These are phyloP conservation scores for Talaromyces islandicus DNA, from an alignment of 2,329 filamentous ascomycete genomes.

Conservation along the genomic window DNA sequence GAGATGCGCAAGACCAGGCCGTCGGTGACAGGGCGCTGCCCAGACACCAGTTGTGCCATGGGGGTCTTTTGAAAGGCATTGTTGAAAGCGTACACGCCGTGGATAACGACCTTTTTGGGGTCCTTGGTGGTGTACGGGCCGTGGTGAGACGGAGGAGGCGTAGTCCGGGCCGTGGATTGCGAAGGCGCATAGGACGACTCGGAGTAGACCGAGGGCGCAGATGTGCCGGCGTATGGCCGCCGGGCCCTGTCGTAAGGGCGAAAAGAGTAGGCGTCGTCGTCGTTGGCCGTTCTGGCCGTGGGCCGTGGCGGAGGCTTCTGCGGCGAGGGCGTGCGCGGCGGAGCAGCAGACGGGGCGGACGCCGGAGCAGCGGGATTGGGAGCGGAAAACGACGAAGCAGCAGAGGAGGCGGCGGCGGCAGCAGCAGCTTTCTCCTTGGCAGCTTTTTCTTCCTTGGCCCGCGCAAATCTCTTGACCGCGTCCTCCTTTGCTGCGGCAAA, in stretches of 20 bases:
- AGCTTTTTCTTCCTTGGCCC: conserved; percentile 24
- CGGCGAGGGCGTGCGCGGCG: conserved; percentile 33
- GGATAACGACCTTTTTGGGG: conserved; percentile 92
- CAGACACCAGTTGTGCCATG: conserved; percentile 80
- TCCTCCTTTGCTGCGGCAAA: conserved; percentile 15
- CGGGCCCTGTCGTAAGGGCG: conserved; percentile 70
- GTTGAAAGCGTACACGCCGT: conserved; percentile 87
- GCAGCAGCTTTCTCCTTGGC: conserved; percentile 20
- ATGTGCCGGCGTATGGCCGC: conserved; percentile 55
- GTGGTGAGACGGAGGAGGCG: conserved; percentile 67
- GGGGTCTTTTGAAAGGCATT: conserved; percentile 85
- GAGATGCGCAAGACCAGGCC: conserved; percentile 87
- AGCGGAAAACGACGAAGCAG: conserved; percentile 5
- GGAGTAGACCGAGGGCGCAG: conserved; percentile 67
- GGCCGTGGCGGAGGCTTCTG: conserved; percentile 28
- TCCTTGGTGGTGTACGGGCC: conserved; percentile 81
- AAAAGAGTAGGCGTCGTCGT: conserved; percentile 65
- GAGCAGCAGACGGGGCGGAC: conserved; percentile 15
- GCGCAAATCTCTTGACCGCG: conserved; percentile 29
- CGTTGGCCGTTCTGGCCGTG: conserved; percentile 41
- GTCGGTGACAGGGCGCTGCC: conserved; percentile 79
- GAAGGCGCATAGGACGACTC: conserved; percentile 84
- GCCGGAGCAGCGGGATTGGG: neutral
- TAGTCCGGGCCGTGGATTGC: conserved; percentile 75
- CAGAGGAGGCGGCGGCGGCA: conserved; percentile 21